A percentile compares a stretch with the other conserved stretches of the same genome.
phyloP scores from a whole-genome alignment of 1,284 basidiomycete genomes.

The Austropuccinia psidii region DNA sequence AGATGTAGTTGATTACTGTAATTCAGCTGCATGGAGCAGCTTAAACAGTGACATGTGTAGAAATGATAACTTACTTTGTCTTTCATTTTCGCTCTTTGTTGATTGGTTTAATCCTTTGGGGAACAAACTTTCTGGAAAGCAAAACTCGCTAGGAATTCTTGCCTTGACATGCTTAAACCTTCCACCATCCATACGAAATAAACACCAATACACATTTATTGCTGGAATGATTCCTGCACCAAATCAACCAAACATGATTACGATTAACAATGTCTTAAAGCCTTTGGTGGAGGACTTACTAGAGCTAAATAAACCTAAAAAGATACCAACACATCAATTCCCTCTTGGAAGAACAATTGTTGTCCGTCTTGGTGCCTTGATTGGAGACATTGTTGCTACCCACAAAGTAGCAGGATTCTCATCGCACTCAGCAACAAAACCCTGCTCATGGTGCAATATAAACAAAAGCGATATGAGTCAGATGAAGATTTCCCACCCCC shows the following conservation, averaged over 20 bases:
- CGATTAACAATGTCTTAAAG: background rate
- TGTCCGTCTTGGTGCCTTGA: background rate
- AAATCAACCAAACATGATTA: background rate
- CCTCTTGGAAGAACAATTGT: background rate
- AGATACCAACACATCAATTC: background rate
- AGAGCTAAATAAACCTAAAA: background rate
- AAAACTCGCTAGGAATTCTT: background rate
- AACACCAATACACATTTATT: background rate
- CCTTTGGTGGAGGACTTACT: background rate
- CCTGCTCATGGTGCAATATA: slow-evolving; percentile 1
- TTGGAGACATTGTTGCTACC: slow-evolving; percentile 17
- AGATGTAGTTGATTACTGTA: too few species aligned
- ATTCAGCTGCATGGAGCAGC: too few species aligned
- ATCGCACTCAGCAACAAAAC: background rate
- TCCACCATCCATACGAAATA: background rate
- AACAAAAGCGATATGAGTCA: background rate
- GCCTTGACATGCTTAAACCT: background rate
- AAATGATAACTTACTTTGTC: too few species aligned
- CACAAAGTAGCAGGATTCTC: slow-evolving; percentile 20
- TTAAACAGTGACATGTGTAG: too few species aligned
- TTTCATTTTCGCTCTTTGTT: slow-evolving; percentile 8
- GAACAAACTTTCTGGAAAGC: slow-evolving; percentile 9
- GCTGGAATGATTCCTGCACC: slow-evolving; percentile 3
- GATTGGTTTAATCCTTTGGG: slow-evolving; percentile 31
- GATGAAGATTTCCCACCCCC: background rate